A percentile compares a stretch with the other conserved stretches of the same genome.
phyloP scores from a whole-genome alignment of 2,329 filamentous ascomycete species.

The Ceratocystis lukuohia region DNA sequence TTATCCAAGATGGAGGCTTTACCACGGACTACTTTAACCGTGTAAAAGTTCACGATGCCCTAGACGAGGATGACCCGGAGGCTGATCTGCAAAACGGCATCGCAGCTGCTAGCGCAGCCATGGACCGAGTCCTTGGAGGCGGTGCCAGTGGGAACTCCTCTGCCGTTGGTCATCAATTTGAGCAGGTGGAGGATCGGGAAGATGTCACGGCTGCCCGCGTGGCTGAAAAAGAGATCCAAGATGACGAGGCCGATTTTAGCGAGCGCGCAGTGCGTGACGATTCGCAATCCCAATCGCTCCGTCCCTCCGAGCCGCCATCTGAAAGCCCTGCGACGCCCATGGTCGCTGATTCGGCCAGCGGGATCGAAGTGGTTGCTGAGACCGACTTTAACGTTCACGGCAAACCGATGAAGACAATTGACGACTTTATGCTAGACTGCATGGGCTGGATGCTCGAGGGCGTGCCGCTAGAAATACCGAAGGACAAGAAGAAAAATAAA shows the following conservation, averaged over 20 bases:
- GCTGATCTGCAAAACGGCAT: slow-evolving; percentile 43
- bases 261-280: slow-evolving; percentile 32
- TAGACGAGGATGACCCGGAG: slow-evolving; percentile 14
- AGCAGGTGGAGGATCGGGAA: slow-evolving; percentile 83
- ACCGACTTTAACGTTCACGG: slow-evolving; percentile 48
- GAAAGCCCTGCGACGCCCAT: slow-evolving; percentile 2
- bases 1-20: slow-evolving; percentile 96
- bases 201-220: slow-evolving; percentile 78
- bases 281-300: slow-evolving; percentile 13
- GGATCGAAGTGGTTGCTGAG: slow-evolving; percentile 26
- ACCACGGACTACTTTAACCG: slow-evolving; percentile 93
- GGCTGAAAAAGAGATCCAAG: slow-evolving; percentile 78
- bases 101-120: slow-evolving; percentile 59
- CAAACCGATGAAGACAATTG: slow-evolving; percentile 46
- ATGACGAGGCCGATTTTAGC: slow-evolving; percentile 74
- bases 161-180: slow-evolving; percentile 70
- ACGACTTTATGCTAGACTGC: slow-evolving; percentile 60
- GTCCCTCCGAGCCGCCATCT: not conserved
- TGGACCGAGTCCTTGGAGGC: slow-evolving; percentile 65
- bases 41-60: slow-evolving; percentile 33
- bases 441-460: slow-evolving; percentile 51
- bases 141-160: slow-evolving; percentile 30
- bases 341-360: slow-evolving; percentile 24
- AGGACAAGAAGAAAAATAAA: slow-evolving; percentile 50
- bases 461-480: slow-evolving; percentile 48